These are phyloP conservation scores for Fonsecaea nubica DNA, from an alignment of 2,329 filamentous ascomycete genomes.

Conservation along the genomic window DNA sequence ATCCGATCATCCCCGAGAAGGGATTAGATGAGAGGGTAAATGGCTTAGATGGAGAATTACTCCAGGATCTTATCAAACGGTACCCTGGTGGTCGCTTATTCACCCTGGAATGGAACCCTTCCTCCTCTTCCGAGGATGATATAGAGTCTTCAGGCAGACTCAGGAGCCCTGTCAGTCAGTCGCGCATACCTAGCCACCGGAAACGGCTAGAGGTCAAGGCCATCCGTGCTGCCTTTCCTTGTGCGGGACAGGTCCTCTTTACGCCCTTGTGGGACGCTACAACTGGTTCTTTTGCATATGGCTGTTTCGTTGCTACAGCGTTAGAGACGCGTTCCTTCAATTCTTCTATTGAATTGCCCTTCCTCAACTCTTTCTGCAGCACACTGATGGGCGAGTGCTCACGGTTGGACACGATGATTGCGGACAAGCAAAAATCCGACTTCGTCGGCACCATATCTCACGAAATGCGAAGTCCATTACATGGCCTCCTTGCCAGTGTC, in stretches of 20 bases:
- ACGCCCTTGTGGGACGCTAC: constrained; percentile 59
- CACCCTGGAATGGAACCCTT: constrained; percentile 53
- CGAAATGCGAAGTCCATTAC: constrained; percentile 58
- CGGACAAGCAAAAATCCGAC: constrained; percentile 58
- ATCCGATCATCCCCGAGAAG: constrained; percentile 28
- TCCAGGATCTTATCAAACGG: constrained; percentile 47
- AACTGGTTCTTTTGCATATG: constrained; percentile 27
- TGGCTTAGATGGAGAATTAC: constrained; percentile 22
- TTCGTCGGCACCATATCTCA: constrained; percentile 61
- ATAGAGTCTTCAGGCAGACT: constrained; percentile 52
- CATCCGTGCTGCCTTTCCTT: constrained; percentile 48
- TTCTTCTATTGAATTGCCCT: constrained; percentile 48
- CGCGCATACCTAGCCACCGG: constrained; percentile 21
- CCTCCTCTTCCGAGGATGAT: constrained; percentile 56
- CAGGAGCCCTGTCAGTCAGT: not conserved
- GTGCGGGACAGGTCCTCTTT: constrained; percentile 55
- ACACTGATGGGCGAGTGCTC: constrained; percentile 52
- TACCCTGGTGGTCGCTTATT: constrained; percentile 58
- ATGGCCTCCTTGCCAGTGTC: constrained; percentile 57
- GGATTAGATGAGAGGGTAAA: constrained; percentile 13
- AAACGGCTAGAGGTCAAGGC: constrained; percentile 41
- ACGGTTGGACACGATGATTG: constrained; percentile 50
- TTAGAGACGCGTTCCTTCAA: constrained; percentile 48
- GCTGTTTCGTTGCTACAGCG: constrained; percentile 22
- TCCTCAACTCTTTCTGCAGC: constrained; percentile 49